phyloP scores from a whole-genome alignment of 2,329 filamentous ascomycete species.

The Calonectria honghensis region DNA sequence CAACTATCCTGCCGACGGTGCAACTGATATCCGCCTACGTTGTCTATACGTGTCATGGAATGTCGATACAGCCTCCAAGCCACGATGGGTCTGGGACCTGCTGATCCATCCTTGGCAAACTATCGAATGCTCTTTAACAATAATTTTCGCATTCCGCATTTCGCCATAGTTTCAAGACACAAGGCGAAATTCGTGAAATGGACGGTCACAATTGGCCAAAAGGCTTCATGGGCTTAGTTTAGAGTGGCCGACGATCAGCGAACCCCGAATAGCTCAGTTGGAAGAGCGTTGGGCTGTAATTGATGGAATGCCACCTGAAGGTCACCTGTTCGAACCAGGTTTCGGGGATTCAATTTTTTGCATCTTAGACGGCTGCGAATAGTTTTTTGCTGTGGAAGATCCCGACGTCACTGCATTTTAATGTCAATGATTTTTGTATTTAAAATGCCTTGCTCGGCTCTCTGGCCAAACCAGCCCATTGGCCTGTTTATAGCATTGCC shows the following conservation, averaged over 20 bases:
- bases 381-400: not conserved
- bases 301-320: constrained; percentile 27
- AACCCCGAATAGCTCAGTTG: constrained; percentile 29
- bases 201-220: rapidly evolving
- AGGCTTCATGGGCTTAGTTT: not conserved
- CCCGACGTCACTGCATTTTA: not conserved
- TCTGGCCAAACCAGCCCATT: no score
- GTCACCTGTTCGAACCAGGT: constrained; percentile 29
- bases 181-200: not conserved
- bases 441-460: not conserved
- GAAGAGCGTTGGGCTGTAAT: constrained; percentile 29
- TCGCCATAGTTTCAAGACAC: no score
- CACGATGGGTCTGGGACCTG: no score
- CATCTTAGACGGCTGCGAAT: not conserved
- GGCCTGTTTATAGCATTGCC: no score
- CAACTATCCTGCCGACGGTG: not conserved
- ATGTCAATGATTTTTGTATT: not conserved
- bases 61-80: not conserved
- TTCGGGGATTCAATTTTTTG: constrained; percentile 26
- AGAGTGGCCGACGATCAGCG: not conserved
- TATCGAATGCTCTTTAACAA: not conserved
- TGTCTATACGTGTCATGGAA: not conserved
- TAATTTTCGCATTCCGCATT: not conserved
- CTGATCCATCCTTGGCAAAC: not conserved
- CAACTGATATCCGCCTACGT: not conserved